Evolutionary conservation across 345 rosid species (phyloP).

Genomic region (Isatis tinctoria): DNA sequence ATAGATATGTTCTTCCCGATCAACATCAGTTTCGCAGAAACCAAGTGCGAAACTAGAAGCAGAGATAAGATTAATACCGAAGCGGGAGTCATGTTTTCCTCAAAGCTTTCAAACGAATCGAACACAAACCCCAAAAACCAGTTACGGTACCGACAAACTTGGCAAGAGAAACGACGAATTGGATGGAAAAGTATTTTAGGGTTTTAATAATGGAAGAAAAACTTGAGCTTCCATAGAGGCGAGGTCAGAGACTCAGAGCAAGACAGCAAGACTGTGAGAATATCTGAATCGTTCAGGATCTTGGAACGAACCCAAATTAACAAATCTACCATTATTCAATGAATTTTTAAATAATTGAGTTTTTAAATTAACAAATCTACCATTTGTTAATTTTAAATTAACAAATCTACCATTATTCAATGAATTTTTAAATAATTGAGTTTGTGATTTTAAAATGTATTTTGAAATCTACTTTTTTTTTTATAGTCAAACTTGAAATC

Average conservation of each 20-base stretch:
- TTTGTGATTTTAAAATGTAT: too few relatives aligned
- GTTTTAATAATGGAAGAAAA: constrained; percentile 33
- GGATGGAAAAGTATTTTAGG: constrained; percentile 19
- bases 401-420: too few relatives aligned
- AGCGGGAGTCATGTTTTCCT: constrained; percentile 13
- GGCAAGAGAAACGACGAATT: background rate
- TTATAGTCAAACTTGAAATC: too few relatives aligned
- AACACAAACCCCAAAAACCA: background rate
- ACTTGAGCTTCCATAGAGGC: constrained; percentile 67
- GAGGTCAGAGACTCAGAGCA: too few relatives aligned
- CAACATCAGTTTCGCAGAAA: constrained; percentile 58
- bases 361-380: too few relatives aligned
- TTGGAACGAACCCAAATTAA: too few relatives aligned
- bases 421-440: too few relatives aligned
- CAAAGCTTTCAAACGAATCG: background rate
- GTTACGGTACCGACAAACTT: background rate
- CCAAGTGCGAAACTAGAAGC: constrained; percentile 21
- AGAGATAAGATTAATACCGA: constrained; percentile 33
- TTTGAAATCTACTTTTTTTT: too few relatives aligned
- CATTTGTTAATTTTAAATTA: too few relatives aligned
- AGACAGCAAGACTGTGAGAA: constrained; percentile 3
- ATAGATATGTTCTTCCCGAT: constrained; percentile 56
- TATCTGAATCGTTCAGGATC: constrained; percentile 13
- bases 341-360: too few relatives aligned
- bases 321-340: too few relatives aligned